A percentile compares a stretch with the other conserved stretches of the same genome.
These are phyloP conservation scores for Lactarius quietus DNA, from an alignment of 768 basidiomycete genomes.

Conservation along the genomic window DNA sequence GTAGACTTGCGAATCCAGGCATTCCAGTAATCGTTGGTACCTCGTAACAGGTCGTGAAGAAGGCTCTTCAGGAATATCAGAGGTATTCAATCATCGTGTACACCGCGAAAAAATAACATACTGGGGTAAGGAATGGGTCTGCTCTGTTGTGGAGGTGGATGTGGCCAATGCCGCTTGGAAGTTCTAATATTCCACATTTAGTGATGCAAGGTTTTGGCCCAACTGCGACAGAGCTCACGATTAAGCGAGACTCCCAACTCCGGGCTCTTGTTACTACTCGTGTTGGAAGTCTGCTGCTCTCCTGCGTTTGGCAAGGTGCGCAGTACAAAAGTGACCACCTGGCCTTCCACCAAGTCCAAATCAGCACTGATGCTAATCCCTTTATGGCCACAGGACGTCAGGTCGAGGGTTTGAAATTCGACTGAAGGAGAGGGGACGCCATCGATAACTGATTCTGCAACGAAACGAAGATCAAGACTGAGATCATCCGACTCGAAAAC, in stretches of 20 bases:
- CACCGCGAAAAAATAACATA: constrained; percentile 26
- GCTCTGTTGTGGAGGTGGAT: constrained; percentile 48
- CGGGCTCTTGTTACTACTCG: constrained; percentile 41
- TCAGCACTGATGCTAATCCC: constrained; percentile 60
- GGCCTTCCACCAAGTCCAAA: constrained; percentile 74
- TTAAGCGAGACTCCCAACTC: constrained; percentile 45
- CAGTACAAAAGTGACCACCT: constrained; percentile 85
- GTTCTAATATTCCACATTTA: constrained; percentile 30
- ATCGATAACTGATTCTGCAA: constrained; percentile 55
- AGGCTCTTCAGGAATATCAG: constrained; percentile 42
- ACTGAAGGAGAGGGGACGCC: constrained; percentile 51
- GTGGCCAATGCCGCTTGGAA: constrained; percentile 45
- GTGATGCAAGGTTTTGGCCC: neutral
- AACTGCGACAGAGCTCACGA: constrained; percentile 30
- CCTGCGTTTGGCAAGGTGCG: constrained; percentile 55
- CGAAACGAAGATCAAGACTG: constrained; percentile 72
- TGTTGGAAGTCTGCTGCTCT: constrained; percentile 31
- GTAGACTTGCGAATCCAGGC: constrained; percentile 86
- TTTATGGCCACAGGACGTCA: constrained; percentile 67
- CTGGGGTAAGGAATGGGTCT: constrained; percentile 73
- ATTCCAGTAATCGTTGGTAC: constrained; percentile 82
- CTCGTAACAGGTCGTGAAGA: constrained; percentile 53
- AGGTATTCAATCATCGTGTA: neutral
- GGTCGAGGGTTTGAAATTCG: constrained; percentile 56
- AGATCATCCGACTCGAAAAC: constrained; percentile 58